These are phyloP conservation scores for Naegleria fowleri DNA, from an alignment of 208 protist species.

Conservation along the genomic window DNA sequence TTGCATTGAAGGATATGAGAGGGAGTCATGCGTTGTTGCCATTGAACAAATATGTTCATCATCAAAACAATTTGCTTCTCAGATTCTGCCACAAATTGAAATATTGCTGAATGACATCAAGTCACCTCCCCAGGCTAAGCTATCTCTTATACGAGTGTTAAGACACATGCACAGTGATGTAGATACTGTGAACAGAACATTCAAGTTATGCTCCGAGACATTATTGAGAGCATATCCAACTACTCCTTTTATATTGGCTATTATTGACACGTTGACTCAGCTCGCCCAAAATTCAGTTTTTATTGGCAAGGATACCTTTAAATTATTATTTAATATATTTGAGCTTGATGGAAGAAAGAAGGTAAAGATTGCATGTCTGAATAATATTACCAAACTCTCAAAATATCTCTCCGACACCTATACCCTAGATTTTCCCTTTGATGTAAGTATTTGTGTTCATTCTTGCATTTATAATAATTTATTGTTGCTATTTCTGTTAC, in stretches of 20 bases:
- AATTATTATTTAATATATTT: slow-evolving; percentile 15
- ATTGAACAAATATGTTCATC: slow-evolving; percentile 22
- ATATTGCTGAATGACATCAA: not conserved
- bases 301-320: not conserved
- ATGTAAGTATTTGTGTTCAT: not conserved
- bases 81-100: not conserved
- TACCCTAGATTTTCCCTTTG: not conserved
- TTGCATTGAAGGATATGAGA: not conserved
- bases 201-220: not conserved
- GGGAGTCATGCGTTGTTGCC: not conserved
- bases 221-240: not conserved
- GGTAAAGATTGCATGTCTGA: not conserved
- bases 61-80: slow-evolving; percentile 18
- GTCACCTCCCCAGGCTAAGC: not conserved
- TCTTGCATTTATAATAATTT: too few species aligned
- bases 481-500: not conserved
- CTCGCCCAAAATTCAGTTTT: not conserved
- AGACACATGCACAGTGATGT: slow-evolving; percentile 18
- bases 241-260: not conserved
- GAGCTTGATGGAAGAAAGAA: not conserved
- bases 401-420: not conserved
- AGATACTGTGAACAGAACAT: not conserved
- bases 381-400: not conserved
- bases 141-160: slow-evolving; percentile 4
- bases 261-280: not conserved